These are phyloP conservation scores for Pichiaceae sp. DNA, from an alignment of 1,139 yeast species.

Conservation along the genomic window DNA sequence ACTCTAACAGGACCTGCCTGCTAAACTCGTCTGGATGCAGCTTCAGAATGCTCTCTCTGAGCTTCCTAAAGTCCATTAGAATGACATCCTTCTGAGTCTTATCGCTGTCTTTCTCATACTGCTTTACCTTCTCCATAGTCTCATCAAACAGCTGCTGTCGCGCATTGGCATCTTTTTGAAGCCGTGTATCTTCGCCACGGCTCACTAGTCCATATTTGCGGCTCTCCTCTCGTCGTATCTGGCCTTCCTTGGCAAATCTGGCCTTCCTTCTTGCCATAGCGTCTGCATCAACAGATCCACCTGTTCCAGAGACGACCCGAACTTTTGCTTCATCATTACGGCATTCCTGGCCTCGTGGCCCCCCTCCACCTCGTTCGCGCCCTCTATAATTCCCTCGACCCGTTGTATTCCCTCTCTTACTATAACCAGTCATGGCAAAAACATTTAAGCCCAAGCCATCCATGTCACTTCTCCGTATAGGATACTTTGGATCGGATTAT, in stretches of 20 bases:
- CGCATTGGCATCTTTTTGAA: conserved; percentile 36
- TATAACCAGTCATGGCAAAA: neutral
- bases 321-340: neutral
- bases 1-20: conserved; percentile 40
- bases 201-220: conserved; percentile 43
- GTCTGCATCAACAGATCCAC: neutral
- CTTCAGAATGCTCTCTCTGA: conserved; percentile 46
- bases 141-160: conserved; percentile 31
- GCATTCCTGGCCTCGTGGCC: neutral
- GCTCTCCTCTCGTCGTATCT: conserved; percentile 8
- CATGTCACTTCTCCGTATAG: conserved; percentile 11
- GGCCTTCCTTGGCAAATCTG: conserved; percentile 13
- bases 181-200: conserved; percentile 47
- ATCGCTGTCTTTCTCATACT: neutral
- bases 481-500: conserved; percentile 72
- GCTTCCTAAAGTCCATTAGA: conserved; percentile 32
- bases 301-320: neutral
- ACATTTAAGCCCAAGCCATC: neutral
- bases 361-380: neutral
- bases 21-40: conserved; percentile 32
- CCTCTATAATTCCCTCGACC: too few relatives aligned
- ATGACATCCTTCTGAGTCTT: conserved; percentile 18
- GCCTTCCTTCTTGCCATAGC: conserved; percentile 11
- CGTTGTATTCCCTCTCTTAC: neutral
- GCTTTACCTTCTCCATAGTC: conserved; percentile 3